Conservation (phyloP, 2,329 filamentous ascomycete genomes). For the Leptographium wingfieldii region DNA sequence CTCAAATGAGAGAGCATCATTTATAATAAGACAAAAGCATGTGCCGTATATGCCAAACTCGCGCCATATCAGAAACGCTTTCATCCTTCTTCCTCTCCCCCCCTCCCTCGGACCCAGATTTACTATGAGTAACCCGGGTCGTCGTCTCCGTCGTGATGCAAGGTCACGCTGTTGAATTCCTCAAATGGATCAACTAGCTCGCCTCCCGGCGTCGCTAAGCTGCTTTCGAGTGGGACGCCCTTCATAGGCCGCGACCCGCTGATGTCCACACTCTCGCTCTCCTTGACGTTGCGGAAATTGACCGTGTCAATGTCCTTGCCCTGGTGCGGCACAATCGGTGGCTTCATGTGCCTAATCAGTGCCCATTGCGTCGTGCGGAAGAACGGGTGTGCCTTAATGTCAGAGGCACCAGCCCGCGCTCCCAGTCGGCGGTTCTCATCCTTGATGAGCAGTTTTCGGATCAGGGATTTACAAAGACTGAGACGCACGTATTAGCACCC, state of each 20-base stretch:
- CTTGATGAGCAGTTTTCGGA: conserved; percentile 94
- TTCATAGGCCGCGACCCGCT: conserved; percentile 41
- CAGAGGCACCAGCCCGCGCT: conserved; percentile 86
- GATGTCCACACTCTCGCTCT: conserved; percentile 88
- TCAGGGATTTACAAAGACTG: conserved; percentile 90
- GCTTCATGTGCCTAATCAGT: conserved; percentile 92
- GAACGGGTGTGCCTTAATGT: conserved; percentile 93
- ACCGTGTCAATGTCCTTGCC: conserved; percentile 84
- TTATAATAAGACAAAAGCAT: background rate
- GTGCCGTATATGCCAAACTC: background rate
- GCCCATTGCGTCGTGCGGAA: conserved; percentile 96
- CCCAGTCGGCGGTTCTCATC: conserved; percentile 90
- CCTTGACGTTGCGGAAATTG: conserved; percentile 97
- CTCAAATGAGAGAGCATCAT: background rate
- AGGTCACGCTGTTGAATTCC: conserved; percentile 95
- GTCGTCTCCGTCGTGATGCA: conserved; percentile 91
- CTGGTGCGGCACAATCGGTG: conserved; percentile 87
- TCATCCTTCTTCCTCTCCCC: background rate
- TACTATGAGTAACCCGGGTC: conserved; percentile 23
- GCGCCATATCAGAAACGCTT: background rate
- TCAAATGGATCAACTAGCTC: conserved; percentile 82
- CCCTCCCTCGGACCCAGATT: background rate
- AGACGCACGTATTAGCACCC: conserved; percentile 4
- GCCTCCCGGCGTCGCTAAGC: conserved; percentile 69
- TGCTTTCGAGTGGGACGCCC: conserved; percentile 77